Conservation (phyloP, 164 flowering plant species). For the Annona cherimola region DNA sequence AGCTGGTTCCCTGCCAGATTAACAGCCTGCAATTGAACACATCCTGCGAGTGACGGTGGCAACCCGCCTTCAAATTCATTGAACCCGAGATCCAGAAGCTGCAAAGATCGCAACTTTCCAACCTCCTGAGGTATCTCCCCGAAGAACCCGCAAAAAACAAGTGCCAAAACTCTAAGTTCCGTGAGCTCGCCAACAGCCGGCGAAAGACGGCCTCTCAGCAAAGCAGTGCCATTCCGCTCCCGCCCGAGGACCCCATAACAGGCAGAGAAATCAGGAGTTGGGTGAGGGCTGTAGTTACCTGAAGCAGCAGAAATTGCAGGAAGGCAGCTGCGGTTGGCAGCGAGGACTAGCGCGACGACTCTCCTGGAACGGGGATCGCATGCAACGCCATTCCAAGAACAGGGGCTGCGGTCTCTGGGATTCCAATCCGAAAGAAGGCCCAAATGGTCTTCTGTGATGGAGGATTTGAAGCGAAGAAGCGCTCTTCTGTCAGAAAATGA, state of each 20-base stretch:
- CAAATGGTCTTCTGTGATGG: slow-evolving; percentile 38
- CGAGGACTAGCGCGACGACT: slow-evolving; percentile 29
- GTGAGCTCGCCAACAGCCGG: slow-evolving; percentile 36
- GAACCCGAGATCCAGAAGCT: slow-evolving; percentile 51
- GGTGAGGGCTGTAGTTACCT: neutral
- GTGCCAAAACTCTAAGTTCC: slow-evolving; percentile 57
- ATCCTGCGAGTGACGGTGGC: slow-evolving; percentile 33
- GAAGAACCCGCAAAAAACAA: slow-evolving; percentile 51
- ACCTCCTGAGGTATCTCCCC: slow-evolving; percentile 41
- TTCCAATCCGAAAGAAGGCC: slow-evolving; percentile 59
- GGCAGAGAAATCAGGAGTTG: slow-evolving; percentile 21
- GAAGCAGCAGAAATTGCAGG: slow-evolving; percentile 24
- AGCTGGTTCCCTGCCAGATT: slow-evolving; percentile 55
- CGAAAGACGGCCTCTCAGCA: slow-evolving; percentile 40
- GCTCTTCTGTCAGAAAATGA: slow-evolving; percentile 27
- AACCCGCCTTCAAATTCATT: slow-evolving; percentile 45
- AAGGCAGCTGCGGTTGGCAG: neutral
- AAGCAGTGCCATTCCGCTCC: slow-evolving; percentile 15
- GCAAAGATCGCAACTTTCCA: slow-evolving; percentile 37
- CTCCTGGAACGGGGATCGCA: slow-evolving; percentile 43
- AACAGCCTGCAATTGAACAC: slow-evolving; percentile 34
- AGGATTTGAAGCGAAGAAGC: slow-evolving; percentile 46
- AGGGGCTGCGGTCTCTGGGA: slow-evolving; percentile 25
- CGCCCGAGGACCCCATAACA: slow-evolving; percentile 31
- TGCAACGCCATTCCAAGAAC: slow-evolving; percentile 63